Evolutionary conservation across 2,329 filamentous ascomycete species (phyloP).

Genomic region (Sordariomycetes sp.): DNA sequence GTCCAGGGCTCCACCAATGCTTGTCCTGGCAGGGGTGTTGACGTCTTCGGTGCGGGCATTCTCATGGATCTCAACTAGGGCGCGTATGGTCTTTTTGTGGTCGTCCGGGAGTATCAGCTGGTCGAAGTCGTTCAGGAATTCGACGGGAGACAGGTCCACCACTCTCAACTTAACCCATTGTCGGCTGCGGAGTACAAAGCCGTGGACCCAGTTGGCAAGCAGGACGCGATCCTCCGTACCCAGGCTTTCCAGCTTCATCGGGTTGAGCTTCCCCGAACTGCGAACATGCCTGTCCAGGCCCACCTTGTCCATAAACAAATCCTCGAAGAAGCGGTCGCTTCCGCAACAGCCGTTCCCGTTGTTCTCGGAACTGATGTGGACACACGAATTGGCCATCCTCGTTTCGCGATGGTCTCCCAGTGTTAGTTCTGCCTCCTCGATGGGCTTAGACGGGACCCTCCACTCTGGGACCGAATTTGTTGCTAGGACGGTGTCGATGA

Average conservation of each 20-base stretch:
- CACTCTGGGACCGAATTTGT: constrained; percentile 1
- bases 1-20: constrained; percentile 29
- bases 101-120: constrained; percentile 8
- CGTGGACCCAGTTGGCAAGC: constrained; percentile 5
- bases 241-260: neutral
- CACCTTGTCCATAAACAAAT: neutral
- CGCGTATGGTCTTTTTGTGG: constrained; percentile 7
- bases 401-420: no score
- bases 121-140: constrained; percentile 9
- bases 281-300: neutral
- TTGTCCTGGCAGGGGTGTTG: neutral
- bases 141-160: constrained; percentile 2
- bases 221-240: constrained; percentile 1
- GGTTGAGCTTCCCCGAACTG: neutral
- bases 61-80: constrained; percentile 10
- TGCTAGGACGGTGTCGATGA: constrained; percentile 6
- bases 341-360: neutral
- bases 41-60: neutral
- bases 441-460: neutral
- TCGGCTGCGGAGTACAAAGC: constrained; percentile 6
- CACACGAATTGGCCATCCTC: no score
- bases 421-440: no score
- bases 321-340: neutral
- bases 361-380: no score
- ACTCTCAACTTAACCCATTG: constrained; percentile 8